Evolutionary conservation across 106 monocot species (phyloP), one percentile per base, ranked within the genome.

Genomic region (Dioscorea dumetorum): DNA sequence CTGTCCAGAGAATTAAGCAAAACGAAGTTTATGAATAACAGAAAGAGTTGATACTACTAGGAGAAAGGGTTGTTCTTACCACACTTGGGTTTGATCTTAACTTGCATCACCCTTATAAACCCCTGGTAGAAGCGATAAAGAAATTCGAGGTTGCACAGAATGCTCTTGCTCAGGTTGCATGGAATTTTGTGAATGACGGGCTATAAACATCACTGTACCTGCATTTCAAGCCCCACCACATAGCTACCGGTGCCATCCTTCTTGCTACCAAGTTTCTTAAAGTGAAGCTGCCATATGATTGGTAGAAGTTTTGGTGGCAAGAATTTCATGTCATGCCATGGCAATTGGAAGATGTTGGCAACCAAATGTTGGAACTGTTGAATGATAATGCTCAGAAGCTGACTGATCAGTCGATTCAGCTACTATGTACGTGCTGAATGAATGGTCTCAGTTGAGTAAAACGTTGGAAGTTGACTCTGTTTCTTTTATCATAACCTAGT

Each of bases 141-240:
- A 97, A 83, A 70, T 92, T 97, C 49, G 88, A 89, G 58, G 87
- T 92, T 62, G 88, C 91, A 28, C 86, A 92, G 66, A 84, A 92
- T 87, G 88, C 91, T 19, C 89, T 97, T 77, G 89, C 92, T 14
- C 91, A 92, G 74, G 91, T 97, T 78, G 97, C 92, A 48, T 97
- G 91, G 97, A 97, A 97, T 81, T 92, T 97, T 81, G 92, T 97
- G 17, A 92, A 92, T 79, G 97, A 97, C 80, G 97, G 95, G 82
- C 78, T 89, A 28, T 84, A 92, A 12, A 99, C 97, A 21, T 99
- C 97, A 33, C 86, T 99, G 9, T 88, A 89, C 82, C 88, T 99
- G 66, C 97, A 99, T 70, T 99, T 92, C 79, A 87, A 85, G 74
- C 87, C 97, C 64, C 89, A 99, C 72, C 97, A 99, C 72, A 99